A percentile compares a stretch with the other conserved stretches of the same genome.
Conservation (phyloP, 352 stramenopile species). For the Globisporangium nagaii region DNA sequence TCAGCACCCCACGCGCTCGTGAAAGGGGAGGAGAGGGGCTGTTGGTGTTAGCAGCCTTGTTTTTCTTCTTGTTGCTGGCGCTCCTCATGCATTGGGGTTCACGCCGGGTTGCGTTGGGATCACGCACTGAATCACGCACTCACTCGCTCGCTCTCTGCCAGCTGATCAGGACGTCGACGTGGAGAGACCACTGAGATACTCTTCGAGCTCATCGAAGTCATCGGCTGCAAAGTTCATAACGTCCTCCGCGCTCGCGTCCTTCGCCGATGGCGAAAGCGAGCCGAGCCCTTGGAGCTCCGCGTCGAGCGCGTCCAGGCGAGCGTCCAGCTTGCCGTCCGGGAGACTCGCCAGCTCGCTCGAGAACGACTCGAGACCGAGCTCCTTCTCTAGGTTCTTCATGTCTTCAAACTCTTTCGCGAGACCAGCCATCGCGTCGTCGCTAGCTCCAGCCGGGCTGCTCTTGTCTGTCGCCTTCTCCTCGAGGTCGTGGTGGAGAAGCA, state of each 20-base stretch:
- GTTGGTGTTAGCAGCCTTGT: constrained; percentile 2
- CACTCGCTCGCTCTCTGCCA: not conserved
- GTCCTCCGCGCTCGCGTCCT: constrained; percentile 38
- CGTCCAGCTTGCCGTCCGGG: constrained; percentile 46
- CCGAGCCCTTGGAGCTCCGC: constrained; percentile 68
- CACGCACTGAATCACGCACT: not conserved
- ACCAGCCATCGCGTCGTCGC: constrained; percentile 32
- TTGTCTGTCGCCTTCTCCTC: constrained; percentile 37
- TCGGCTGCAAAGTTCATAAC: constrained; percentile 84
- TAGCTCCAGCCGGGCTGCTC: constrained; percentile 2
- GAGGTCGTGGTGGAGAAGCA: constrained; percentile 19
- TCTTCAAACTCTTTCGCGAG: constrained; percentile 74
- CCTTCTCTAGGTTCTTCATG: constrained; percentile 79
- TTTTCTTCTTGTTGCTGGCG: not conserved
- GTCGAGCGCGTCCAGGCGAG: constrained; percentile 65
- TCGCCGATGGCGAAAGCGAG: constrained; percentile 35
- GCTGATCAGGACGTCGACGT: constrained; percentile 24
- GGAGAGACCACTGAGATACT: constrained; percentile 80
- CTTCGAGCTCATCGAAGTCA: constrained; percentile 86
- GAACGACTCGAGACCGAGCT: constrained; percentile 66
- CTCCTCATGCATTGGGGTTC: not conserved
- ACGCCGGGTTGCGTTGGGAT: too few species aligned
- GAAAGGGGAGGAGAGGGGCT: not conserved
- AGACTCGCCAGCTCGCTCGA: constrained; percentile 39
- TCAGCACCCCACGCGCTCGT: not conserved